Percentiles rank a stretch among this genome's conserved stretches.
These are phyloP conservation scores for Hemileccinum rubropunctum DNA, from an alignment of 768 basidiomycete species.

Conservation along the genomic window DNA sequence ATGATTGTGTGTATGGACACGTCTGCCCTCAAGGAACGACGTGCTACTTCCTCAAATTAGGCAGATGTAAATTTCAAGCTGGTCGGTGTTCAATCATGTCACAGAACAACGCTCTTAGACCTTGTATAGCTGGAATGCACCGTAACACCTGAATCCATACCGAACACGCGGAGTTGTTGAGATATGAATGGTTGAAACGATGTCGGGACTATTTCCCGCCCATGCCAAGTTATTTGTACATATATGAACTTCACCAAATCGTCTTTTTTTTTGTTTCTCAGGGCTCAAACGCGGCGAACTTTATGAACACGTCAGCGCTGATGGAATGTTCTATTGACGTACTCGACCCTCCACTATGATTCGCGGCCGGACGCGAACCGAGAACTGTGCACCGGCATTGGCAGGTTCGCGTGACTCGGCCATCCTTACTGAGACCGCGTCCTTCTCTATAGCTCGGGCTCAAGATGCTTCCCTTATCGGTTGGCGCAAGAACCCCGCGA, in stretches of 20 bases:
- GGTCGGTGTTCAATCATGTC: constrained; percentile 37
- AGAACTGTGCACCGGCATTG: constrained; percentile 10
- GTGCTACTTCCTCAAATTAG: constrained; percentile 53
- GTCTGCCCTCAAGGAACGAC: constrained; percentile 43
- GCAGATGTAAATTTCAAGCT: constrained; percentile 61
- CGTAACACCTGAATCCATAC: constrained; percentile 21
- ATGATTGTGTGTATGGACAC: constrained; percentile 48
- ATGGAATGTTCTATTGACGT: constrained; percentile 36
- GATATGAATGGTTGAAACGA: constrained; percentile 4
- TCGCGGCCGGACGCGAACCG: constrained; percentile 28
- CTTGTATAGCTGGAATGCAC: constrained; percentile 41
- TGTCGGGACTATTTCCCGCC: constrained; percentile 7
- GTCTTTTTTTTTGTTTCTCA: constrained; percentile 23
- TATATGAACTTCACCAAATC: constrained; percentile 30
- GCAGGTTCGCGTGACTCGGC: constrained; percentile 28
- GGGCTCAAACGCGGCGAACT: constrained; percentile 21
- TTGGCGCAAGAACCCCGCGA: constrained; percentile 50
- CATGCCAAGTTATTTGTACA: constrained; percentile 30
- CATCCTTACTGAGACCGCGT: constrained; percentile 21
- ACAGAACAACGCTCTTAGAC: constrained; percentile 8
- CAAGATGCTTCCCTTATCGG: constrained; percentile 31
- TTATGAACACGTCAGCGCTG: constrained; percentile 30
- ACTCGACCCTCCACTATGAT: constrained; percentile 23
- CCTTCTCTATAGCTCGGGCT: constrained; percentile 22
- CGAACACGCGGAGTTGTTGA: constrained; percentile 12